These are phyloP conservation scores for Botryotinia convoluta DNA, from an alignment of 2,329 filamentous ascomycete genomes.

Conservation along the genomic window DNA sequence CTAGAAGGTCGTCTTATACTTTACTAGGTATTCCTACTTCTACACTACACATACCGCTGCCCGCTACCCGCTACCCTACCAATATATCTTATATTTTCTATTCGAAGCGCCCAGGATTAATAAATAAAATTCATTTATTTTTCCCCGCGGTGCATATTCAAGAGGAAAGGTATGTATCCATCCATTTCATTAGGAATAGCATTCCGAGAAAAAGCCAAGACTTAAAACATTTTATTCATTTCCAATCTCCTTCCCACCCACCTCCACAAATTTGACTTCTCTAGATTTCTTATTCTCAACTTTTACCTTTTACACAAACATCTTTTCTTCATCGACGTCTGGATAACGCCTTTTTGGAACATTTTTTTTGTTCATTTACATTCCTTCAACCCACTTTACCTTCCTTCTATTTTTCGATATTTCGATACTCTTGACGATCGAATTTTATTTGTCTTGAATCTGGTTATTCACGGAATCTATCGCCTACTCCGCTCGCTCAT, in stretches of 20 bases:
- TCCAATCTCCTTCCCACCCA: conserved; percentile 2
- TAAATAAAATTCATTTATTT: neutral
- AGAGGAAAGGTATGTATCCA: neutral
- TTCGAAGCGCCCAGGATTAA: neutral
- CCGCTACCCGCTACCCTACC: neutral
- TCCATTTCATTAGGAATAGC: neutral
- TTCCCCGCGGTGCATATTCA: neutral
- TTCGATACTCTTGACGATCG: neutral
- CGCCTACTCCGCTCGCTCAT: neutral
- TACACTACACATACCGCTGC: neutral
- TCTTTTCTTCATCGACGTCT: conserved; percentile 7
- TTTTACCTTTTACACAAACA: neutral
- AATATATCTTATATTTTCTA: neutral
- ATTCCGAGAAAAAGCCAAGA: conserved; percentile 2
- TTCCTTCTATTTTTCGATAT: neutral
- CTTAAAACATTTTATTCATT: neutral
- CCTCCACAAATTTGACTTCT: conserved; percentile 5
- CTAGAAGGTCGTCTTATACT: neutral
- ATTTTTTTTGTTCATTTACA: conserved; percentile 15
- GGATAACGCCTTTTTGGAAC: conserved; percentile 1
- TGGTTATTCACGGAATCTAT: conserved; percentile 22
- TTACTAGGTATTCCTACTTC: neutral
- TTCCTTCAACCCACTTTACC: conserved; percentile 6
- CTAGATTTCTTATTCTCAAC: neutral
- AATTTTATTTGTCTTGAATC: conserved; percentile 10